These are phyloP conservation scores for Acaromyces ingoldii DNA, from an alignment of 1,284 basidiomycete species.

Conservation along the genomic window DNA sequence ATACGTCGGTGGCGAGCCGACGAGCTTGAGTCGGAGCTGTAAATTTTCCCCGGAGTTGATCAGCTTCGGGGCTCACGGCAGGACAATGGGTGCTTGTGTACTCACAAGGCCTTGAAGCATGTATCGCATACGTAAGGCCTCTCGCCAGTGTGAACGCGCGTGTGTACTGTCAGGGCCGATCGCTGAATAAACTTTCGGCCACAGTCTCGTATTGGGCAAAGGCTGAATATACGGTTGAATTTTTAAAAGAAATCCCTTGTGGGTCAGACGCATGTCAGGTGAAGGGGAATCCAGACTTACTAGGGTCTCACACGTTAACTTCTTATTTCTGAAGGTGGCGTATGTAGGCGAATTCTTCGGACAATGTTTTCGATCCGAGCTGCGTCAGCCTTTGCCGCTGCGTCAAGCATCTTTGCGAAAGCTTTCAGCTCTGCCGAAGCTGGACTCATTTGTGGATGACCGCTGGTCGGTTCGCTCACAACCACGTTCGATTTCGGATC, in stretches of 20 bases:
- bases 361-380: too few relatives aligned
- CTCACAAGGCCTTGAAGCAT: constrained; percentile 51
- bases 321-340: too few relatives aligned
- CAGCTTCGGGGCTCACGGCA: not conserved
- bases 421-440: too few relatives aligned
- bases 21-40: constrained; percentile 57
- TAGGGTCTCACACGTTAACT: too few relatives aligned
- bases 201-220: constrained; percentile 34
- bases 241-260: not conserved
- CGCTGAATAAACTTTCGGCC: constrained; percentile 49
- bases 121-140: constrained; percentile 75
- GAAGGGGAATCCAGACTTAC: constrained; percentile 3
- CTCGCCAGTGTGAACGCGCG: constrained; percentile 71
- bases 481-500: too few relatives aligned
- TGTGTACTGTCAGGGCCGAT: constrained; percentile 71
- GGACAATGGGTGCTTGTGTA: not conserved
- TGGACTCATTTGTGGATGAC: too few relatives aligned
- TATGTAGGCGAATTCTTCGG: too few relatives aligned
- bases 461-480: too few relatives aligned
- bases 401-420: too few relatives aligned
- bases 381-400: too few relatives aligned
- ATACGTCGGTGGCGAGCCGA: constrained; percentile 67
- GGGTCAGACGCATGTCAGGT: not conserved
- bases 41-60: not conserved
- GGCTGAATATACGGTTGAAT: not conserved